Percentiles rank a stretch among this genome's conserved stretches.
Evolutionary conservation across 805 yeast genomes (phyloP).

Genomic region (Metschnikowia henanensis): DNA sequence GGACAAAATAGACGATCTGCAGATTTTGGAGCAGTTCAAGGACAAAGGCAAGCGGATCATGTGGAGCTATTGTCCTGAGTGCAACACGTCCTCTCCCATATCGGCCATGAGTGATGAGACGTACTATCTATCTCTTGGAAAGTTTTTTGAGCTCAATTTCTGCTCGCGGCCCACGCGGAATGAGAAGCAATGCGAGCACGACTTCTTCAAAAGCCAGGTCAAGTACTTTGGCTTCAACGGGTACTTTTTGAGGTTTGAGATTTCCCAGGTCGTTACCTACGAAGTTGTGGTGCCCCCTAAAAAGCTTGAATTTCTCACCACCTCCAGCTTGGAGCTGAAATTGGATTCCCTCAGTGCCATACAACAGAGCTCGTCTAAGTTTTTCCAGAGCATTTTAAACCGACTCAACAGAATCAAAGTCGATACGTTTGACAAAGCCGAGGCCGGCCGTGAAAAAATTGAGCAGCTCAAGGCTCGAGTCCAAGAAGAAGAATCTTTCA

Average conservation of each 20-base stretch:
- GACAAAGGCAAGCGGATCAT: slow-evolving; percentile 61
- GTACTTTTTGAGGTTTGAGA: slow-evolving; percentile 76
- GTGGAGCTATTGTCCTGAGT: slow-evolving; percentile 89
- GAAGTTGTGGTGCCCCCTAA: slow-evolving; percentile 79
- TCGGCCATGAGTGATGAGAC: slow-evolving; percentile 82
- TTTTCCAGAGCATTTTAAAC: slow-evolving; percentile 71
- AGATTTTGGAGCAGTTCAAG: slow-evolving; percentile 21
- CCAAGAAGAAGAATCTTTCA: slow-evolving; percentile 47
- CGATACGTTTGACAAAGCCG: slow-evolving; percentile 67
- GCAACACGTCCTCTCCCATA: slow-evolving; percentile 74
- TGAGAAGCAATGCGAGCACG: slow-evolving; percentile 68
- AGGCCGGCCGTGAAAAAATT: slow-evolving; percentile 62
- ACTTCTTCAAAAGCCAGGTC: slow-evolving; percentile 77
- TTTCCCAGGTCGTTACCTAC: slow-evolving; percentile 69
- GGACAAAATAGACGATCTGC: slow-evolving; percentile 45
- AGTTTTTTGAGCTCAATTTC: slow-evolving; percentile 82
- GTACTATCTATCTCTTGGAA: slow-evolving; percentile 91
- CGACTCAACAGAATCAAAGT: slow-evolving; percentile 77
- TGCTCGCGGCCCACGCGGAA: slow-evolving; percentile 49
- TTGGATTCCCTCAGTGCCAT: slow-evolving; percentile 59
- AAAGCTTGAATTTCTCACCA: slow-evolving; percentile 69
- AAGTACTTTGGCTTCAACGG: slow-evolving; percentile 84
- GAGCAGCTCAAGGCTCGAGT: slow-evolving; percentile 56
- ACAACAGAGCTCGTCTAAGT: slow-evolving; percentile 49
- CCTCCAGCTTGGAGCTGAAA: slow-evolving; percentile 66